Conservation (phyloP, 768 basidiomycete genomes). For the Termitomyces heimii region DNA sequence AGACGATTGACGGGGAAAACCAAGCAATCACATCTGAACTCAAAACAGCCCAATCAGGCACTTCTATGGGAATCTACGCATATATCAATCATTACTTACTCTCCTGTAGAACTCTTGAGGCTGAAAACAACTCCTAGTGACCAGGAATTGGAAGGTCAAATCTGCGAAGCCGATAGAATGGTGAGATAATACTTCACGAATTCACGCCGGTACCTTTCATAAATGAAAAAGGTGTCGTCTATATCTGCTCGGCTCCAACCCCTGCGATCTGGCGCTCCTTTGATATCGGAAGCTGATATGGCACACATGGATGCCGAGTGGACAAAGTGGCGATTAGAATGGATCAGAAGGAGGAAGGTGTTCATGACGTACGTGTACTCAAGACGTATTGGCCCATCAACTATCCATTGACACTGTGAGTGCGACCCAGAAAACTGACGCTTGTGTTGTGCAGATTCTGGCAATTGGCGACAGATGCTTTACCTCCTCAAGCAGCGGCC, state of each 20-base stretch:
- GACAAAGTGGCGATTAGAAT: conserved; percentile 75
- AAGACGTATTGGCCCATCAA: neutral
- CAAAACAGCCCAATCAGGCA: conserved; percentile 44
- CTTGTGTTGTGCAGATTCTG: conserved; percentile 55
- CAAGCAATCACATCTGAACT: conserved; percentile 45
- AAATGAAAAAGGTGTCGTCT: conserved; percentile 37
- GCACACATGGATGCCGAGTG: conserved; percentile 68
- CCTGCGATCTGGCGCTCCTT: conserved; percentile 58
- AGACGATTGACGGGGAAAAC: conserved; percentile 53
- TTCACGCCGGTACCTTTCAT: conserved; percentile 2
- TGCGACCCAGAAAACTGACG: neutral
- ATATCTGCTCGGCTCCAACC: conserved; percentile 49
- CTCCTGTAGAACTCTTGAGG: conserved; percentile 52
- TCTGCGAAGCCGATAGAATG: conserved; percentile 41
- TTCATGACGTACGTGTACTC: conserved; percentile 59
- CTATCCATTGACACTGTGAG: neutral
- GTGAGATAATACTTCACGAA: conserved; percentile 32
- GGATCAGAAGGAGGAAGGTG: conserved; percentile 69
- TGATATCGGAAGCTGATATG: conserved; percentile 69
- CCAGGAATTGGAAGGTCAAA: conserved; percentile 50
- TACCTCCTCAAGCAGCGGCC: conserved; percentile 59
- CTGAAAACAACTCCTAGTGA: conserved; percentile 67
- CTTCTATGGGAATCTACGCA: neutral
- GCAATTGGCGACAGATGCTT: conserved; percentile 60
- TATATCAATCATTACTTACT: conserved; percentile 12